Base-by-base conservation (phyloP, 202 grass and related monocot genomes). In the Zoysia matrella region DNA sequence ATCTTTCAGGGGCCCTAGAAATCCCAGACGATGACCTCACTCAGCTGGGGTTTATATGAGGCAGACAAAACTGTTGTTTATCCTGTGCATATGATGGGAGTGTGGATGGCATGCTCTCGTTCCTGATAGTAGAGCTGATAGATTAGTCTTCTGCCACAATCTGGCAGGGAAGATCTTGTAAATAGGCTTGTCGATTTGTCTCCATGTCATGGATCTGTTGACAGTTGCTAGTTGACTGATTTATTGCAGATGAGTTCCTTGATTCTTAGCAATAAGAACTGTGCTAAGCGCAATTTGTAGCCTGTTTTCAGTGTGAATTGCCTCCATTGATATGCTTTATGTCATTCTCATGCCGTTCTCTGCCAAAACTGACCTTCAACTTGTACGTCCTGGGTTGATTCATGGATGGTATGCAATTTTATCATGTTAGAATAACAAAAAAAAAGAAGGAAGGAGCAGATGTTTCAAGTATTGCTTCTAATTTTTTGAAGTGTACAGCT, bases 11-110 rank as follows among this genome's bases (percentile, higher is more conserved):
- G 10, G 91, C 87, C 18, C 82, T 97, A 11, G 82, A 97, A 54
- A 92, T 97, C 67, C 94, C 94, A 3, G 85, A 90, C 49, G 94
- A 97, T 70, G 94, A 97, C 80, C 91, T 97, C 39, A 87, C 89
- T 11, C 87, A 97, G 60, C 82, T 97, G n/a, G 92, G 83, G 49
- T 89, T 97, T 65, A 88, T 89, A 8, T 97, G 64, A 87, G 63
- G 57, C 18, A 57, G 64, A 50, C 15, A 22, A 22, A 22, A 22
- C 22, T 22, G 22, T 62, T 83, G 79, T 76, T 76, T 66, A 8
- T 75, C 67, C 46, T 81, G 76, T 87, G 67, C 52, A 89, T 89
- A 85, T 82, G 11, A 22, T 22, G 22, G 22, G 22, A 22, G 22
- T 22, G 45, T 74, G 22, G 57, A 81, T 41, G 54, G 51, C 80